A percentile compares a stretch with the other conserved stretches of the same genome.
Conservation (phyloP, 345 rosid species). For the Rhodamnia argentea region DNA sequence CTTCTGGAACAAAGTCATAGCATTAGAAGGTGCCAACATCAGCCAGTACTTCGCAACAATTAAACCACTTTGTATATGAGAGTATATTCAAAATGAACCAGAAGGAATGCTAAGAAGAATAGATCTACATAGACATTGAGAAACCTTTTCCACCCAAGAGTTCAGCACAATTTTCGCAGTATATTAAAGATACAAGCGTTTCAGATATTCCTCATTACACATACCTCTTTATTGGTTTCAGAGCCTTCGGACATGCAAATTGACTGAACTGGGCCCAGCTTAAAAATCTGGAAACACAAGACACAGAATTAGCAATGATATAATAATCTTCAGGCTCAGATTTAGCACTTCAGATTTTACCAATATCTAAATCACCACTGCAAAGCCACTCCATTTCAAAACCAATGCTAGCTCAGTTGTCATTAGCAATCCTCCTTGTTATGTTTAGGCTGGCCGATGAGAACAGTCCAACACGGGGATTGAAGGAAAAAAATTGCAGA, state of each 20-base stretch:
- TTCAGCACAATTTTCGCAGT: background rate
- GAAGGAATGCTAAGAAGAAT: background rate
- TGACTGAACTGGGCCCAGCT: conserved; percentile 59
- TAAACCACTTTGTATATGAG: background rate
- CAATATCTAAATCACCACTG: background rate
- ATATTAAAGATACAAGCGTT: background rate
- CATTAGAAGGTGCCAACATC: conserved; percentile 15
- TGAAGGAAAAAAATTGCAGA: background rate
- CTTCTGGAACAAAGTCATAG: conserved; percentile 41
- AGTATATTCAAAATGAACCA: background rate
- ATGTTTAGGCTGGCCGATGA: background rate
- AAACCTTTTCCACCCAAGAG: background rate
- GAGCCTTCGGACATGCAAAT: conserved; percentile 54
- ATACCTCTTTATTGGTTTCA: conserved; percentile 48
- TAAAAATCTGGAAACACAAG: conserved; percentile 47
- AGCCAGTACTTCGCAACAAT: background rate
- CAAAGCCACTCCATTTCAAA: background rate
- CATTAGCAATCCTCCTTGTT: background rate
- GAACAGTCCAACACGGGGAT: background rate
- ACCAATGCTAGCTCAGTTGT: background rate
- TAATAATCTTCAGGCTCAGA: background rate
- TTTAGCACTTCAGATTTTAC: background rate
- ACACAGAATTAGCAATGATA: background rate
- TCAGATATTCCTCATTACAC: background rate
- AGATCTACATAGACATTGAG: background rate